Evolutionary conservation across 305 asterid species (phyloP).

Genomic region (Solanum hybrid): DNA sequence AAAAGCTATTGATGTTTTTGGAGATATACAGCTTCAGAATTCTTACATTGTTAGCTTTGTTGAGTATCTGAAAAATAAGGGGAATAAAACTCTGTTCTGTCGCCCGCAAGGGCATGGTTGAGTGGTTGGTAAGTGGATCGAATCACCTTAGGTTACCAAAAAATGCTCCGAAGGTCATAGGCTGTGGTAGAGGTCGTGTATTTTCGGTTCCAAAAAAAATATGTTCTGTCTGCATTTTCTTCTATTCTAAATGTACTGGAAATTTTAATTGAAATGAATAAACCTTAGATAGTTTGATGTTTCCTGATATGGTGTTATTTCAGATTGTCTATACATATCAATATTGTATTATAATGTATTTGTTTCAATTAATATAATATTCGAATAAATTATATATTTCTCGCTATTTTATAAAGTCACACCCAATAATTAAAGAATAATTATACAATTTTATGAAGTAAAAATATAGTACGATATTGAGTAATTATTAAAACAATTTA

Average conservation of each 20-base stretch:
- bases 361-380: neutral
- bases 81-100: neutral
- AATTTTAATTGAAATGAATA: neutral
- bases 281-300: neutral
- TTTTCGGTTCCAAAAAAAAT: neutral
- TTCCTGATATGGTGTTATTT: neutral
- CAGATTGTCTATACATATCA: neutral
- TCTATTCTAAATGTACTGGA: neutral
- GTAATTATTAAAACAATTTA: neutral
- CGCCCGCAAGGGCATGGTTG: neutral
- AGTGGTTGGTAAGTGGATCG: neutral
- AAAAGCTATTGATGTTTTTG: slow-evolving; percentile 17
- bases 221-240: neutral
- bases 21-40: slow-evolving; percentile 8
- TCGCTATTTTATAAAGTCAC: neutral
- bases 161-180: neutral
- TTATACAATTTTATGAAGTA: neutral
- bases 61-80: slow-evolving; percentile 12
- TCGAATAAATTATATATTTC: neutral
- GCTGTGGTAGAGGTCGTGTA: neutral
- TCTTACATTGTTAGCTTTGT: slow-evolving; percentile 7
- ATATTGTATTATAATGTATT: neutral
- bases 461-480: no score
- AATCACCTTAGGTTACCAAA: neutral
- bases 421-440: neutral